Base-by-base conservation (phyloP, 2,329 filamentous ascomycete species). In the Rutstroemia sydowiana region DNA sequence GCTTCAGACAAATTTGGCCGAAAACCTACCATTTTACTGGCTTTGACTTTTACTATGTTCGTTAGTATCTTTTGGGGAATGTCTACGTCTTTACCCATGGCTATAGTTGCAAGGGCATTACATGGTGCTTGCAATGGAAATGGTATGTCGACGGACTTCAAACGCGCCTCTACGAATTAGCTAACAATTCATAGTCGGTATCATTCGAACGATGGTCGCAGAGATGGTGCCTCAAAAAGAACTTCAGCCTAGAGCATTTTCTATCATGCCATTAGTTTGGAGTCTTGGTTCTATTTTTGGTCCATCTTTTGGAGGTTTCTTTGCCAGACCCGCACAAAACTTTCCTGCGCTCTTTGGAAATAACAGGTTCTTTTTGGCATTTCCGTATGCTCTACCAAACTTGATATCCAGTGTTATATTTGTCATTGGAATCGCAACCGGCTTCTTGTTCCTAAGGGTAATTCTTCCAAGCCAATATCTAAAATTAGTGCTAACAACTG, bases 211-310 rank as follows among this genome's bases (percentile, higher is more conserved):
- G 14, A 89, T 93, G 72, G 90, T 96, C 2, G 92, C 92, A 0
- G 92, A 96, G 68, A 83, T 96, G 77, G 90, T 95, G 1, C 87
- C 89, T 0, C 83, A 93, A 67, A 89, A 79, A 66, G 86, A 90
- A 64, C 74, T 95, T 6, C 92, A 96, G 64, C 91, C 92, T 0
- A 76, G 82, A 48, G 93, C 93, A 0, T 97, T 97, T 68, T 90
- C 85, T 57, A 75, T 97, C 42, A 96, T 97, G 91, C 92, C 92
- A 3, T 71, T 97, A 14, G 87, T 86, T 43, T 97, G 89, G 86
- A 90, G 84, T 10, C 73, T 96, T 48, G 92, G 92, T 0, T 87
- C 83, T 32, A 88, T 95, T 34, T 87, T 95, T 59, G 92, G 92
- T 0, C 92, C 92, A 1, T 84, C 82, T 3, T 86, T 97, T 63